Evolutionary conservation across 768 basidiomycete genomes (phyloP).

Genomic region (Lyophyllum decastes): DNA sequence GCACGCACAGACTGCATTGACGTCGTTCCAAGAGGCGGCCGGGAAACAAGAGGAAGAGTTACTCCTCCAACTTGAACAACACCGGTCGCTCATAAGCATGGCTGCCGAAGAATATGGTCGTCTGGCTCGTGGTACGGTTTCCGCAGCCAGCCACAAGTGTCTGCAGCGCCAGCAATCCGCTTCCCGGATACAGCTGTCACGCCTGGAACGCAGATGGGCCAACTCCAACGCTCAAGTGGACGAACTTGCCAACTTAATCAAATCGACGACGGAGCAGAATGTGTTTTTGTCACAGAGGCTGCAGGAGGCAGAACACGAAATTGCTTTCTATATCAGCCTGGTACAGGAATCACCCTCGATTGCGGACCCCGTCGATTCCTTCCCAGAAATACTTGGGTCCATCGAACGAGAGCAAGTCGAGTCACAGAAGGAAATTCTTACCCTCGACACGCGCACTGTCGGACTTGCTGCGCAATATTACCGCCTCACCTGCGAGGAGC

Average conservation of each 20-base stretch:
- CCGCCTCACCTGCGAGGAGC: conserved; percentile 32
- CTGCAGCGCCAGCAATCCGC: conserved; percentile 42
- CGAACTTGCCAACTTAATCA: conserved; percentile 64
- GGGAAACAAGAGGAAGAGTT: conserved; percentile 45
- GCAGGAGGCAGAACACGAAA: conserved; percentile 34
- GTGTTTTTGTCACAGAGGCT: conserved; percentile 38
- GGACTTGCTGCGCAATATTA: conserved; percentile 36
- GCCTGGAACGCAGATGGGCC: conserved; percentile 68
- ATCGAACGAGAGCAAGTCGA: conserved; percentile 8
- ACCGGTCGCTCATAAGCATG: conserved; percentile 42
- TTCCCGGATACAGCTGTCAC: conserved; percentile 43
- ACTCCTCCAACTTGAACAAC: conserved; percentile 51
- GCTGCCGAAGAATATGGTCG: conserved; percentile 57
- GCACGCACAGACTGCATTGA: conserved; percentile 32
- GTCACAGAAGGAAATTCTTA: conserved; percentile 3
- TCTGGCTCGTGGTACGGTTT: conserved; percentile 47
- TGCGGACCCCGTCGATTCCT: neutral
- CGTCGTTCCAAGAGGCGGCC: conserved; percentile 29
- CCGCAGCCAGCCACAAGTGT: conserved; percentile 31
- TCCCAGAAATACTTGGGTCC: neutral
- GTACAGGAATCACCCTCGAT: neutral
- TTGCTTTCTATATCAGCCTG: conserved; percentile 22
- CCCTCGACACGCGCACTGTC: conserved; percentile 13
- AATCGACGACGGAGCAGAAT: conserved; percentile 57
- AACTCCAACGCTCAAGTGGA: conserved; percentile 68